Base-by-base conservation (phyloP, 805 yeast genomes). In the Scheffersomyces ergatensis region DNA sequence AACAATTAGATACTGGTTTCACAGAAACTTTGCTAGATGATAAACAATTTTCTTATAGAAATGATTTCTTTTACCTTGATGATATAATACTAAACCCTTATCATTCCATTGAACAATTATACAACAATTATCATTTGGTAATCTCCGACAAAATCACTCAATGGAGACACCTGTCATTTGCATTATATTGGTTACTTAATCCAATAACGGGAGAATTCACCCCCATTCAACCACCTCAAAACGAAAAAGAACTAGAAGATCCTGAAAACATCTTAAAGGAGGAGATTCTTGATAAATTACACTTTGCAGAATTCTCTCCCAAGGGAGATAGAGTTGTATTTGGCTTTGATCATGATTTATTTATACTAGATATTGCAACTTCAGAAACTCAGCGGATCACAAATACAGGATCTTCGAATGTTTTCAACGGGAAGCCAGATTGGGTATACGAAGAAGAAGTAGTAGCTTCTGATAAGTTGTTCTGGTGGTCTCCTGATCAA, bases 391-490 rank as follows among this genome's bases (percentile, higher is more conserved):
- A 41, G 0, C 68, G 62, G 46, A 54, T 79, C 7, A 76, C 84
- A 2, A 42, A 50, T 2, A 83, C 78, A 53, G 90, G 89, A 0
- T 62, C 74, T 12, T 52, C 49, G 1, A 58, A 70, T 29, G 65
- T 83, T 4, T 71, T 74, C 43, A 82, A 85, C 50, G 95, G 88
- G 2, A 81, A 73, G 50, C 78, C 90, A 0, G 93, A 85, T 54
- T 86, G 95, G 93, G 81, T 85, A 1, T 85, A 85, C 56, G 95
- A 86, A 58, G 95, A 86, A 55, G 95, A 86, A 52, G 87, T 86
- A 0, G 57, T 78, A 7, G 75, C 72, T 0, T 53, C 63, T 14
- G 87, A 82, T 47, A 64, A 58, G 32, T 77, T 85, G 0, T 61
- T 84, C n/a, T 85, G 89, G 85, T 86, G 92, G 90, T 67, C 82